Evolutionary conservation across 192 early-diverging fungal genomes (phyloP).

Genomic region (Backusella morwellensis): DNA sequence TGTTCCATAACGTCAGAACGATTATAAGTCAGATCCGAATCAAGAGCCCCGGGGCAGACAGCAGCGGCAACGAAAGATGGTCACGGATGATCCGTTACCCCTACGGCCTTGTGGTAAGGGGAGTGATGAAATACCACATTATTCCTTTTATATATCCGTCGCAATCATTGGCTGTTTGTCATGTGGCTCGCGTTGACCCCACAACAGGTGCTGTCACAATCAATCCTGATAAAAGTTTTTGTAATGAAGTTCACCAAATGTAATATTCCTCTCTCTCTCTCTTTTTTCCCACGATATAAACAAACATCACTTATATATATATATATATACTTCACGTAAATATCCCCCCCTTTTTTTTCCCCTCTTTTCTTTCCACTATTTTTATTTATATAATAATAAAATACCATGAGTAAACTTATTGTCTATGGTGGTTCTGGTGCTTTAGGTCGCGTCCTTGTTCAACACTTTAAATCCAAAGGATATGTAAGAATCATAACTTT

Average conservation of each 20-base stretch:
- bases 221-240: constrained; percentile 22
- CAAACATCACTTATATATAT: not conserved
- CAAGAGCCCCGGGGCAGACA: constrained; percentile 36
- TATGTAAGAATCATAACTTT: constrained; percentile 55
- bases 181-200: constrained; percentile 27
- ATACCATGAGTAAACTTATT: constrained; percentile 59
- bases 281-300: constrained; percentile 4
- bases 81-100: constrained; percentile 37
- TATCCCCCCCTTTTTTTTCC: not conserved
- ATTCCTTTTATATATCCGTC: not conserved
- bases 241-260: constrained; percentile 2
- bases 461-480: constrained; percentile 64
- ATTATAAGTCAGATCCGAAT: constrained; percentile 27
- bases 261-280: not conserved
- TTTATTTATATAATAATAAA: constrained; percentile 8
- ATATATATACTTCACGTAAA: not conserved
- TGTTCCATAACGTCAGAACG: not conserved
- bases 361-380: not conserved
- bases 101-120: constrained; percentile 29
- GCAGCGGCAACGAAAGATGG: constrained; percentile 37
- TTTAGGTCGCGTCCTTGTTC: constrained; percentile 78
- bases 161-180: constrained; percentile 22
- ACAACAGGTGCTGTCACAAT: constrained; percentile 19
- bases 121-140: constrained; percentile 28
- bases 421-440: constrained; percentile 91